A percentile compares a stretch with the other conserved stretches of the same genome.
These are phyloP conservation scores for Trichoderma polysporum DNA, from an alignment of 2,329 filamentous ascomycete genomes.

Conservation along the genomic window DNA sequence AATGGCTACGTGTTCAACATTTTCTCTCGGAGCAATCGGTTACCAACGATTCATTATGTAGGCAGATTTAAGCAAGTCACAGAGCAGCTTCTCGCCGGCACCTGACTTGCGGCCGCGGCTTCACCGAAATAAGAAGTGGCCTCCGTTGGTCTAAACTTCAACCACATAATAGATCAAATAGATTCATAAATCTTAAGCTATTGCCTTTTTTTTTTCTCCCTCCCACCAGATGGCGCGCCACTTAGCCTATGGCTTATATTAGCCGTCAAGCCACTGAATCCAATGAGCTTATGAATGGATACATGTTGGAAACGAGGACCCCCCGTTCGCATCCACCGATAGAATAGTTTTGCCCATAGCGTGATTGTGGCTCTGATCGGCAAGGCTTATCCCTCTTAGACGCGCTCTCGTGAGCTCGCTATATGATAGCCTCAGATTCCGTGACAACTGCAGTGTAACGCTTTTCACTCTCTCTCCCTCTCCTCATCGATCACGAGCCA, in stretches of 20 bases:
- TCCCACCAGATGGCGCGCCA: neutral
- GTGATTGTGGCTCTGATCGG: slow-evolving; percentile 20
- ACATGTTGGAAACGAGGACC: neutral
- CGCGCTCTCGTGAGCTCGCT: neutral
- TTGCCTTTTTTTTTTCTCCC: neutral
- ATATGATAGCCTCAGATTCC: neutral
- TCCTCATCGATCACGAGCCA: slow-evolving; percentile 7
- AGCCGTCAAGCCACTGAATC: slow-evolving; percentile 12
- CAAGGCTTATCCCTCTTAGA: slow-evolving; percentile 2
- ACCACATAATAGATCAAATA: neutral
- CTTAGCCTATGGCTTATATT: slow-evolving; percentile 4
- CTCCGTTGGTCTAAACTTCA: slow-evolving; percentile 2
- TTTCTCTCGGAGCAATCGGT: neutral
- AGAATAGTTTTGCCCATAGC: neutral
- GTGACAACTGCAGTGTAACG: neutral
- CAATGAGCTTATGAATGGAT: slow-evolving; percentile 7
- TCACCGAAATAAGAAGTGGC: slow-evolving; percentile 1
- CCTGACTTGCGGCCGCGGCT: slow-evolving; percentile 1
- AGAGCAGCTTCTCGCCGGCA: neutral
- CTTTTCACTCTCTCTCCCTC: neutral
- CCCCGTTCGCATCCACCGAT: neutral
- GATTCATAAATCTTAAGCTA: neutral
- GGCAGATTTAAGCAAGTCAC: neutral
- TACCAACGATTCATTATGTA: neutral
- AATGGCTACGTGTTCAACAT: slow-evolving; percentile 6